Evolutionary conservation across 2,329 filamentous ascomycete species (phyloP), one percentile per base, ranked within the genome.

Genomic region (Dryadomyces quercus-mongolicae): DNA sequence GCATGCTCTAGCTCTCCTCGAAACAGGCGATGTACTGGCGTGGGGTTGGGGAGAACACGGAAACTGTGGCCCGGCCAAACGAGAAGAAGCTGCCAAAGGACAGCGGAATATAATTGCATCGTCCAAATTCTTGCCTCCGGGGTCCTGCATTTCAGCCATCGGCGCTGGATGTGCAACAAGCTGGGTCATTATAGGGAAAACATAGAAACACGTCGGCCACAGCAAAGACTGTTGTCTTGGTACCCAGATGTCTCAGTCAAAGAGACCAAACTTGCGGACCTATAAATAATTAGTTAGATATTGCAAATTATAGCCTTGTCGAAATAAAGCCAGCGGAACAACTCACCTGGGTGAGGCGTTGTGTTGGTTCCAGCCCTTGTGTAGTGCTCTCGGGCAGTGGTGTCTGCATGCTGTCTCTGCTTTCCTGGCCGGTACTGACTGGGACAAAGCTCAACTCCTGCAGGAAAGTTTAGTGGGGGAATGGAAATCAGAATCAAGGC

Each of bases 41-140:
- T 97, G 92, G 89, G 93, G 93, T 20, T 98, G 93, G 93, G 91
- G 90, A 2, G 92, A 97, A 69, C 93, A 98, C 70, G 93, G 93
- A 1, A 98, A 98, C 66, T 98, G 93, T 66, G 93, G 93, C 3
- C 79, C 44, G 4, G 40, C 44, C 21, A 59, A 56, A 20, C 22
- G 73, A 77, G 13, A 80, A 82, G 57, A 77, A 57, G 82, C 87
- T 67, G 82, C 90, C 48, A 85, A 84, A 59, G 84, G 78, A 10
- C 74, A 74, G 56, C 88, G 78, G 74, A 90, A 85, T 64, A 70
- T 80, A 56, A 78, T 94, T 63, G 76, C 77, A 21, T 77, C 81
- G 48, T 71, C 73, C 52, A 75, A 74, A 59, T 74, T 75, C 63
- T 69, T 82, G 43, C 74, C 76, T 16, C 65, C 74, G 5, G 71